Evolutionary conservation across 1,284 basidiomycete genomes (phyloP).

Genomic region (Cutaneotrichosporon curvatum): DNA sequence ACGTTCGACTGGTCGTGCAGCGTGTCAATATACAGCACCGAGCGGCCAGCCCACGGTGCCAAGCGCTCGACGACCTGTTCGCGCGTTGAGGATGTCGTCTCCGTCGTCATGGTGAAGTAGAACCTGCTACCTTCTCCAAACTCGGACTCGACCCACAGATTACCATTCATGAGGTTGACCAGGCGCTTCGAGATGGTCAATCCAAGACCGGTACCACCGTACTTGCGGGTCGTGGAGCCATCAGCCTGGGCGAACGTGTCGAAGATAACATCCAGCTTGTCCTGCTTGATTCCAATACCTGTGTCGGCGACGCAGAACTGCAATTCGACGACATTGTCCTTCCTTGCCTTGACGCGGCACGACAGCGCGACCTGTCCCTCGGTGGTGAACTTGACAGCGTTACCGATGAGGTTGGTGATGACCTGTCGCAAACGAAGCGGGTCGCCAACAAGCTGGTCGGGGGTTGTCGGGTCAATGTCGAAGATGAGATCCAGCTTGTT

Average conservation of each 20-base stretch:
- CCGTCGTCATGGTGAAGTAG: conserved; percentile 81
- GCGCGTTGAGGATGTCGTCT: conserved; percentile 48
- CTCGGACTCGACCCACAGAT: conserved; percentile 97
- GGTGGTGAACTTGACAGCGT: conserved; percentile 92
- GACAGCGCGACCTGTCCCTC: conserved; percentile 89
- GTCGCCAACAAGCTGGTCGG: conserved; percentile 95
- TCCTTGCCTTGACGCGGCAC: conserved; percentile 60
- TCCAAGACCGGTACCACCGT: conserved; percentile 96
- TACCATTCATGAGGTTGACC: conserved; percentile 94
- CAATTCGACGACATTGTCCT: conserved; percentile 73
- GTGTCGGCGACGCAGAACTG: conserved; percentile 98
- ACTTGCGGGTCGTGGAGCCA: conserved; percentile 90
- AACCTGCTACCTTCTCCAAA: conserved; percentile 88
- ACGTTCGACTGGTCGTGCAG: conserved; percentile 70
- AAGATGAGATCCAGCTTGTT: conserved; percentile 96
- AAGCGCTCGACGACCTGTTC: conserved; percentile 68
- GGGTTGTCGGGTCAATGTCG: conserved; percentile 91
- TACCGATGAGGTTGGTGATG: conserved; percentile 75
- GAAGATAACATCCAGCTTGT: conserved; percentile 97
- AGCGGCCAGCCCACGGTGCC: conserved; percentile 63
- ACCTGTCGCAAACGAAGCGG: conserved; percentile 81
- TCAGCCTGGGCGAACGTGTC: conserved; percentile 99
- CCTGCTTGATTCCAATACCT: conserved; percentile 97
- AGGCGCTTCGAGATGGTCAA: conserved; percentile 90
- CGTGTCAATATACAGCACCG: conserved; percentile 83